Base-by-base conservation (phyloP, 495 filamentous ascomycete genomes). In the Hyaloscypha finlandica region DNA sequence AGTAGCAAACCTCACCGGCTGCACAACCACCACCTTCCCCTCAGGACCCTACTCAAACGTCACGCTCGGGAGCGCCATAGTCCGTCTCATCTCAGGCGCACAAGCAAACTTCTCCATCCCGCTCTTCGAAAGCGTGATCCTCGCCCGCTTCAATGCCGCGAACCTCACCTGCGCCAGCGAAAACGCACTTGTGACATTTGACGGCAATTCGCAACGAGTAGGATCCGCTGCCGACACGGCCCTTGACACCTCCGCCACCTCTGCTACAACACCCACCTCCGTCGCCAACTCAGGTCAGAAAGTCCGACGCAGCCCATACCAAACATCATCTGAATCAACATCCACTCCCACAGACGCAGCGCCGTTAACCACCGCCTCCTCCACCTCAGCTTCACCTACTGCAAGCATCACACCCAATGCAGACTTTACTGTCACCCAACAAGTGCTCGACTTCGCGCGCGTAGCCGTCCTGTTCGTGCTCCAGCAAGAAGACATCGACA, bases 111-210 rank as follows among this genome's bases (percentile, higher is more conserved):
- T 90, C 75, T 89, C 87, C 39, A 88, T 99, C 59, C 83, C 87
- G 2, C 85, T 99, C 4, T 82, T 88, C 66, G 77, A 81, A 8
- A 80, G 84, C 5, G 80, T 81, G 8, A 81, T 98, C 68, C 82
- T 97, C 66, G 85, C 88, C 0, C 84, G 92, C 57, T 93, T 99
- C 77, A 92, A 88, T 72, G 77, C 83, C 51, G 86, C 81, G 39
- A 88, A 88, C 65, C 80, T 96, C 37, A 88, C 88, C 57, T 99
- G 95, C 77, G 86, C 83, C 1, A 85, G 87, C 0, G 88, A 97
- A 77, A 97, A 97, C 68, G 87, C 91, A 0, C 84, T 99, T 25
- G 88, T 98, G 8, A 89, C 91, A 0, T 96, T 99, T 71, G 84
- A 88, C 63, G 86, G 88, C 4, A 68, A 77, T 59, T 76, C 81